Evolutionary conservation across 2,329 filamentous ascomycete species (phyloP), one percentile per base, ranked within the genome.

Genomic region (Aspergillus candidus): DNA sequence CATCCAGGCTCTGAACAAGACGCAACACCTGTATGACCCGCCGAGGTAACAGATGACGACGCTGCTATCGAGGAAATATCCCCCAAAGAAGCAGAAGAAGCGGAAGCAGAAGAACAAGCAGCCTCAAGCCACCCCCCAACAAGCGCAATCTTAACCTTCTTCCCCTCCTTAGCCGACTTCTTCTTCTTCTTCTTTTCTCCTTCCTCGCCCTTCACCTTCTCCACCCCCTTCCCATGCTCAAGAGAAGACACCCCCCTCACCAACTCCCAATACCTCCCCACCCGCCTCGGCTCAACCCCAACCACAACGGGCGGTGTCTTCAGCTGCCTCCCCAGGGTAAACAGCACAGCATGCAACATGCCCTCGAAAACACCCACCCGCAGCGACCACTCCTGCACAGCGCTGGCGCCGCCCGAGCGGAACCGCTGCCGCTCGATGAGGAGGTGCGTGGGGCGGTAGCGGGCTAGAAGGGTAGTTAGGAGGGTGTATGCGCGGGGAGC

Each of bases 301-400:
- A 52, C 18, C 10, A 53, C 47, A 11, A 48, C 10, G 15, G 43
- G 46, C 15, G 34, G 27, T 29, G 11, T 6, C 5, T 39, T n/a
- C 31, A 1, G 12, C 13, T 15, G 11, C 7, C 3, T 15, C 27
- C 75, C 66, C 38, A 87, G 58, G 0, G 82, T 77, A 40, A 75
- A 72, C 32, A 91, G 63, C 11, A 82, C 74, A 7, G 84, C 83
- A 71, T 89, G 85, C 0, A 94, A 67, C 81, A 93, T 93, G 4
- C 81, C 80, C 63, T 94, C 88, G 15, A 94, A 76, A 56, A 85
- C 83, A 53, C 91, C 91, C 7, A 94, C 87, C 1, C 86, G 74
- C 33, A 93, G 62, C 3, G 87, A 91, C 88, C 88, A 94, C 65
- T 94, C 86, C 47, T 82, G 78, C 1, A 94, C 80, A 0, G 80